Conservation (phyloP, 2,329 filamentous ascomycete genomes). For the Calonectria hawksworthii region DNA sequence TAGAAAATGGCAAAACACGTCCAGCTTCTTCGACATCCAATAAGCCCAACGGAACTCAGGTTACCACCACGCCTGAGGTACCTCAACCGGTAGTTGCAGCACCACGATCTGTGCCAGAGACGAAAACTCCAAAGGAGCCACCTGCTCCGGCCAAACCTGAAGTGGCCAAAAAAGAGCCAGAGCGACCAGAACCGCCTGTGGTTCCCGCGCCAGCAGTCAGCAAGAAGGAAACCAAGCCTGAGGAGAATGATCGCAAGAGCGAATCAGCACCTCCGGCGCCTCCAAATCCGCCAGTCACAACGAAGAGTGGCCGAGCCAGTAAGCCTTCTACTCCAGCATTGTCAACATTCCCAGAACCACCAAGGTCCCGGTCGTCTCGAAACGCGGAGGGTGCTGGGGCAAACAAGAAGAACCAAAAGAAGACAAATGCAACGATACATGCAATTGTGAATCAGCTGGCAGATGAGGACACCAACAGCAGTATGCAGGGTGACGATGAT, state of each 20-base stretch:
- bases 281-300: slow-evolving; percentile 65
- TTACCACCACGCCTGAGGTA: slow-evolving; percentile 54
- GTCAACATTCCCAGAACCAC: slow-evolving; percentile 70
- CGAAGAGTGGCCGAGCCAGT: slow-evolving; percentile 76
- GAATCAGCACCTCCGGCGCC: slow-evolving; percentile 62
- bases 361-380: slow-evolving; percentile 68
- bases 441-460: slow-evolving; percentile 51
- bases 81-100: slow-evolving; percentile 46
- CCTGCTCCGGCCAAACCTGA: slow-evolving; percentile 50
- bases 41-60: slow-evolving; percentile 68
- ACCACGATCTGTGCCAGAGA: slow-evolving; percentile 55
- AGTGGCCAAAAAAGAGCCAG: slow-evolving; percentile 50
- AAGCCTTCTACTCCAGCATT: slow-evolving; percentile 76
- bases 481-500: slow-evolving; percentile 56
- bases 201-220: slow-evolving; percentile 45
- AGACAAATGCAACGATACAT: slow-evolving; percentile 60
- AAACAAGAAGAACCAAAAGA: slow-evolving; percentile 74
- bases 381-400: slow-evolving; percentile 55
- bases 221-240: slow-evolving; percentile 60
- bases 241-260: slow-evolving; percentile 54
- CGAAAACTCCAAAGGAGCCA: slow-evolving; percentile 66
- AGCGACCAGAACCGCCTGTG: slow-evolving; percentile 45
- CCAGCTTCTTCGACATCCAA: slow-evolving; percentile 73
- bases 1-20: slow-evolving; percentile 67
- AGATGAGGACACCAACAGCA: slow-evolving; percentile 60